A percentile compares a stretch with the other conserved stretches of the same genome.
phyloP scores from a whole-genome alignment of 257 asterid species.

The Forsythia suspensa region DNA sequence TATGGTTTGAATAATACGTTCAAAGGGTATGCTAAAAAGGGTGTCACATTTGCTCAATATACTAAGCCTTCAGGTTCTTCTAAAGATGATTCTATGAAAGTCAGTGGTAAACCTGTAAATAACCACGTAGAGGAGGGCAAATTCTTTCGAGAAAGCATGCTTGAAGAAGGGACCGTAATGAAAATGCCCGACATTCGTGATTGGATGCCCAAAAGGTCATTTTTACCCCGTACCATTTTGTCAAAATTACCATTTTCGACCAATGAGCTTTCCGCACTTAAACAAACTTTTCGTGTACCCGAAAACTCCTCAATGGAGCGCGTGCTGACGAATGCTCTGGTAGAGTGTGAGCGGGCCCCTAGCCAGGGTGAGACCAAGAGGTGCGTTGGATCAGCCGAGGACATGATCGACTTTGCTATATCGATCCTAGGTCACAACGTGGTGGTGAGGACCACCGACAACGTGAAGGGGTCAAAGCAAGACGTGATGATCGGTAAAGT shows the following conservation, averaged over 20 bases:
- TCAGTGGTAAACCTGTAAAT: conserved; percentile 28
- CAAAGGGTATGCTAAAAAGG: conserved; percentile 68
- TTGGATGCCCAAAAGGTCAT: conserved; percentile 82
- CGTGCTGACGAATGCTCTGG: conserved; percentile 39
- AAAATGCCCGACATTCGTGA: conserved; percentile 76
- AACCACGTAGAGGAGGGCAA: conserved; percentile 68
- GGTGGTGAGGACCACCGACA: conserved; percentile 58
- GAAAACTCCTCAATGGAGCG: conserved; percentile 55
- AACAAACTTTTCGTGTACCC: conserved; percentile 34
- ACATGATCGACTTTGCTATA: conserved; percentile 67
- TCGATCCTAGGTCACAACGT: conserved; percentile 48
- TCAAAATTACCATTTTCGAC: conserved; percentile 62
- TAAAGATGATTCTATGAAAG: background rate
- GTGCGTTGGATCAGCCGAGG: conserved; percentile 75
- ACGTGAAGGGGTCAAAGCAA: conserved; percentile 50
- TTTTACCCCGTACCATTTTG: conserved; percentile 58
- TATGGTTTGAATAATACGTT: conserved; percentile 71
- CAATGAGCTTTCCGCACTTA: conserved; percentile 24
- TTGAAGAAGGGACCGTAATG: conserved; percentile 55
- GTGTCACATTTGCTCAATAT: conserved; percentile 69
- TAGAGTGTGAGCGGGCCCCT: conserved; percentile 65
- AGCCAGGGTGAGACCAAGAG: conserved; percentile 66
- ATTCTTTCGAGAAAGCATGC: conserved; percentile 67
- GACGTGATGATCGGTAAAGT: conserved; percentile 61
- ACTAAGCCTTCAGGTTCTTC: conserved; percentile 29